Conservation (phyloP, 495 filamentous ascomycete species). For the Astrothelium macrocarpum region DNA sequence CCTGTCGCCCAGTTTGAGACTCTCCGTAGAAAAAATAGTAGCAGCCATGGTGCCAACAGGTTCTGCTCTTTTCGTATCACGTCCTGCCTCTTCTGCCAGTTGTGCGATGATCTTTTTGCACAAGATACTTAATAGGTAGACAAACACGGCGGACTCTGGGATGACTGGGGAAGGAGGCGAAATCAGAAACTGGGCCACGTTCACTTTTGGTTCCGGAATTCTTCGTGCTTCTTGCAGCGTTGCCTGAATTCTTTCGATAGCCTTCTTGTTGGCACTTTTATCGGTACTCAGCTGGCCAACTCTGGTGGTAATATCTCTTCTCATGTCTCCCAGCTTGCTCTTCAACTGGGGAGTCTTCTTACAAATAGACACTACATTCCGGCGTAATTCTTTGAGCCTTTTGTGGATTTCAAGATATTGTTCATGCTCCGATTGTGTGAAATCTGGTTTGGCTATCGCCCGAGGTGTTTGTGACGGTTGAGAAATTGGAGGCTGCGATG, state of each 20-base stretch:
- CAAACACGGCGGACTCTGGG: conserved; percentile 50
- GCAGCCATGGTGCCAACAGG: conserved; percentile 69
- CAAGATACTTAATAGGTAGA: conserved; percentile 78
- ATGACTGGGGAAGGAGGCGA: conserved; percentile 32
- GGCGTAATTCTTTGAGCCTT: conserved; percentile 61
- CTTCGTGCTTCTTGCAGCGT: conserved; percentile 38
- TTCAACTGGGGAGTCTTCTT: conserved; percentile 51
- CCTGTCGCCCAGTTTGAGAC: conserved; percentile 56
- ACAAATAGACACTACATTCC: conserved; percentile 37
- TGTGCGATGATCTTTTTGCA: conserved; percentile 67
- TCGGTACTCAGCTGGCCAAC: conserved; percentile 64
- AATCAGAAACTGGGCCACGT: conserved; percentile 57
- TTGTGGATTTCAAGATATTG: conserved; percentile 62
- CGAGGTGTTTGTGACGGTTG: not conserved
- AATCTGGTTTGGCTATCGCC: no score
- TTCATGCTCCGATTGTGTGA: no score
- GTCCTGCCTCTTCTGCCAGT: conserved; percentile 63
- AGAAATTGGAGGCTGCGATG: not conserved
- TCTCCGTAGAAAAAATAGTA: conserved; percentile 58
- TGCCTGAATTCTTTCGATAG: conserved; percentile 39
- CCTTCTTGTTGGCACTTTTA: conserved; percentile 50
- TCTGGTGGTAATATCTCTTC: conserved; percentile 58
- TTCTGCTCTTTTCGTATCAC: conserved; percentile 62
- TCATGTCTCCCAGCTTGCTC: conserved; percentile 59
- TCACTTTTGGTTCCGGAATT: conserved; percentile 47